Evolutionary conservation across 2,329 filamentous ascomycete genomes (phyloP).

Genomic region (Botryosphaeria dothidea): DNA sequence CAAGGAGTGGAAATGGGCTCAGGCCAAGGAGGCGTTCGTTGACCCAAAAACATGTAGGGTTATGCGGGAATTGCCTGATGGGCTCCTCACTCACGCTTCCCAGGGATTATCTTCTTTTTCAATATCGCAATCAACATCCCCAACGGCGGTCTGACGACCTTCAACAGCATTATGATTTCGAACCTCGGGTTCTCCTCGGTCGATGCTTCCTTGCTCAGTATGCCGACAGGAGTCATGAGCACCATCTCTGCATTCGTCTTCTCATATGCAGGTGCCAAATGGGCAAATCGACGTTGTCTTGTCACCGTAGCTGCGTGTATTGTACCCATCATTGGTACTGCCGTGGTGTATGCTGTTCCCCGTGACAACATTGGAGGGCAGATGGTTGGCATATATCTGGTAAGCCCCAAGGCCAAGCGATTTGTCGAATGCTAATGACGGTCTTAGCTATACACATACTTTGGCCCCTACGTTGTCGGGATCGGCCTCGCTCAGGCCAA

Average conservation of each 20-base stretch:
- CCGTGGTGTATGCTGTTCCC: constrained; percentile 32
- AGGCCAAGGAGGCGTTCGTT: constrained; percentile 33
- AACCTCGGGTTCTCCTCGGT: constrained; percentile 40
- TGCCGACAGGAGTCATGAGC: constrained; percentile 38
- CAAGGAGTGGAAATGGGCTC: constrained; percentile 30
- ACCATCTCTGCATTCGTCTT: constrained; percentile 34
- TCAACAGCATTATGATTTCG: constrained; percentile 41
- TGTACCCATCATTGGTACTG: constrained; percentile 33
- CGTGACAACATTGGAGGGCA: constrained; percentile 39
- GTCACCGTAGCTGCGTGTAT: constrained; percentile 33
- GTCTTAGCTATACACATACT: constrained; percentile 40
- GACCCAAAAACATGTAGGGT: constrained; percentile 38
- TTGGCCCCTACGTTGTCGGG: constrained; percentile 33
- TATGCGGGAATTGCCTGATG: background rate
- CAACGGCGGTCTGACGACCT: constrained; percentile 40
- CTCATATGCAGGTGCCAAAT: constrained; percentile 33
- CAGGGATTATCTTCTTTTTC: constrained; percentile 22
- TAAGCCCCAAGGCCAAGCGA: no score
- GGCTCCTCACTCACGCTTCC: background rate
- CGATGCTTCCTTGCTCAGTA: constrained; percentile 38
- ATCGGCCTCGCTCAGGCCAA: constrained; percentile 35
- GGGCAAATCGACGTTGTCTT: constrained; percentile 31
- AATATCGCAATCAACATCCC: constrained; percentile 39
- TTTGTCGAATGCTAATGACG: no score
- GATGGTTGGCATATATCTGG: constrained; percentile 42